A percentile compares a stretch with the other conserved stretches of the same genome.
phyloP scores from a whole-genome alignment of 2,329 filamentous ascomycete species.

The Aspergillus fijiensis region DNA sequence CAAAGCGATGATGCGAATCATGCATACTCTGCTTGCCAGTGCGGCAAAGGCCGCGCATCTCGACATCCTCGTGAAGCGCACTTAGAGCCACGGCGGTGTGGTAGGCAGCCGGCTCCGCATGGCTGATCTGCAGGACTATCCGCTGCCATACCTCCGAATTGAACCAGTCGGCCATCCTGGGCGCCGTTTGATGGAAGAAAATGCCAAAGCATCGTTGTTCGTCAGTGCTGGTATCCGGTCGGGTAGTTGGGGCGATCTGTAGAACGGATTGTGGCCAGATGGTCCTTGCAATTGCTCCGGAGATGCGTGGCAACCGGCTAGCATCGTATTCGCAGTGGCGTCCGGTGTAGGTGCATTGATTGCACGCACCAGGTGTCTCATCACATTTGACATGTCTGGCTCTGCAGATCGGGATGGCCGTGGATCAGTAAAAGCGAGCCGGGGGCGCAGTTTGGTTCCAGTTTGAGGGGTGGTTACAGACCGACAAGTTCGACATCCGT shows the following conservation, averaged over 20 bases:
- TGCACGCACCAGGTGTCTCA: background rate
- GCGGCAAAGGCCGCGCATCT: background rate
- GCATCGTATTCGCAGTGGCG: background rate
- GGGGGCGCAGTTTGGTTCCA: too few relatives aligned
- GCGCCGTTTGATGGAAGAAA: background rate
- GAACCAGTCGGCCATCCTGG: conserved; percentile 3
- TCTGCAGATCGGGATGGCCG: background rate
- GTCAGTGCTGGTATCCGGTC: background rate
- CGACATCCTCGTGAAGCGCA: conserved; percentile 5
- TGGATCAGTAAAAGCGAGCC: background rate
- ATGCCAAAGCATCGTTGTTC: background rate
- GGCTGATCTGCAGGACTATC: background rate
- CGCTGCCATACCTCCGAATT: conserved; percentile 11
- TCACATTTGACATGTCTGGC: conserved; percentile 5
- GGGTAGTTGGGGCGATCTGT: background rate
- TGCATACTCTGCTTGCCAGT: background rate
- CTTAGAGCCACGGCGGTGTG: conserved; percentile 12
- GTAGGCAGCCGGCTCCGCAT: conserved; percentile 8
- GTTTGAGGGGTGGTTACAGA: background rate
- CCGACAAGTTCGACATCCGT: conserved; percentile 6
- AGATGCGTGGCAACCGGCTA: background rate
- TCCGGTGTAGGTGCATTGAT: conserved; percentile 1
- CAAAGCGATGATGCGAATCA: conserved; percentile 8
- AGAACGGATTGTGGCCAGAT: background rate
- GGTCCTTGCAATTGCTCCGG: background rate